Evolutionary conservation across 495 filamentous ascomycete genomes (phyloP), one percentile per base, ranked within the genome.

Genomic region (Xylaria bambusicola): DNA sequence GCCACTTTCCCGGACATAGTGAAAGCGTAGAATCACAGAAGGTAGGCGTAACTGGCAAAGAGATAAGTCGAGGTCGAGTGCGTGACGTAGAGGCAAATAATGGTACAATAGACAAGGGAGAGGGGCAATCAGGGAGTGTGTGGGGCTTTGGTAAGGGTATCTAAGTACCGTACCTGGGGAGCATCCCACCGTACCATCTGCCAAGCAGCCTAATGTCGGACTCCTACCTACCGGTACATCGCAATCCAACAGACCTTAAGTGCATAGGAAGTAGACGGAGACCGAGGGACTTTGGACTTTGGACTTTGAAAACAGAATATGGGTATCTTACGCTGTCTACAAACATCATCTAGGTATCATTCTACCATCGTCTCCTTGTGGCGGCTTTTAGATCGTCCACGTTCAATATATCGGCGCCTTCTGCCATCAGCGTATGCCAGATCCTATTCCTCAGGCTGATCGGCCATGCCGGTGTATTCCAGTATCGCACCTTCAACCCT

Each of bases 381-480:
- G 72, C 76, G 2, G 61, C 66, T 35, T 63, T 66, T 40, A 95
- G 67, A 72, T 94, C 89, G 76, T 95, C 90, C 0, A 86, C 90
- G 73, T 92, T 93, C 49, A 95, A 71, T 40, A 92, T 73, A 47
- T 85, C 83, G 18, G 88, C 86, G 0, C 89, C 90, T 62, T 91
- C 89, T 42, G 79, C 72, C 26, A 86, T 77, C n/a, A 96, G 68
- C 3, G 87, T 78, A 47, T 83, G 73, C 91, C 91, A 95, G 17
- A 95, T 73, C 56, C 84, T 78, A 71, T 94, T 88, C 41, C 91
- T 76, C 63, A 88, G 62, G 48, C 83, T 81, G n/a, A 87, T 71
- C 10, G 91, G 90, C 90, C 91, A 95, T 55, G 72, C 71, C 0
- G 91, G 90, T 21, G 88, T 66, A n/a, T 85, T 83, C 91, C 91